phyloP scores from a whole-genome alignment of 1,284 basidiomycete species.

The Ustilago nuda region DNA sequence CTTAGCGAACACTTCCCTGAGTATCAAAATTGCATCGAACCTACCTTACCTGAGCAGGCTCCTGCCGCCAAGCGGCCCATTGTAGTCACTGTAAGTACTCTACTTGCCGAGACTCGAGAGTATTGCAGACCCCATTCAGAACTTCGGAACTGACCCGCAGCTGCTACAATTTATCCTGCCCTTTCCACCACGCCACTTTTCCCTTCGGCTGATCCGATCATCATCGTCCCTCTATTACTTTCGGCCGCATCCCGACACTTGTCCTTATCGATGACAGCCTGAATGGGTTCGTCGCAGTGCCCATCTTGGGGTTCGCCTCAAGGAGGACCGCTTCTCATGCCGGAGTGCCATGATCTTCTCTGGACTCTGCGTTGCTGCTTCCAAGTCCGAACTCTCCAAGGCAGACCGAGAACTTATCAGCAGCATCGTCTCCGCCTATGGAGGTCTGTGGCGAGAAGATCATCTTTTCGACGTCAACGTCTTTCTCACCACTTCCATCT shows the following conservation, averaged over 20 bases:
- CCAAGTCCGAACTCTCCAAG: constrained; percentile 72
- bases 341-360: constrained; percentile 84
- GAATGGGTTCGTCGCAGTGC: constrained; percentile 56
- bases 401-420: constrained; percentile 80
- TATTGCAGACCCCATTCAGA: neutral
- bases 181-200: constrained; percentile 7
- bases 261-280: constrained; percentile 32
- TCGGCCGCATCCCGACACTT: constrained; percentile 11
- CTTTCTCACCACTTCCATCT: constrained; percentile 74
- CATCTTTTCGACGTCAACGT: constrained; percentile 87
- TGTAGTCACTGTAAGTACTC: constrained; percentile 40
- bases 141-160: constrained; percentile 19
- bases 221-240: neutral
- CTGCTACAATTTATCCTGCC: neutral
- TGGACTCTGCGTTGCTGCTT: constrained; percentile 75
- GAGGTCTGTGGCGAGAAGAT: constrained; percentile 81
- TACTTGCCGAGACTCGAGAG: neutral
- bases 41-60: constrained; percentile 23
- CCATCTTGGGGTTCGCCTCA: constrained; percentile 45
- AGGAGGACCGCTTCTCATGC: constrained; percentile 77
- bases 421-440: constrained; percentile 79
- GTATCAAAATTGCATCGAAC: constrained; percentile 44
- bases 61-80: constrained; percentile 16
- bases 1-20: constrained; percentile 75
- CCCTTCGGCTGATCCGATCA: constrained; percentile 20